Evolutionary conservation across 768 basidiomycete genomes (phyloP).

Genomic region (Termitomyces sp.): DNA sequence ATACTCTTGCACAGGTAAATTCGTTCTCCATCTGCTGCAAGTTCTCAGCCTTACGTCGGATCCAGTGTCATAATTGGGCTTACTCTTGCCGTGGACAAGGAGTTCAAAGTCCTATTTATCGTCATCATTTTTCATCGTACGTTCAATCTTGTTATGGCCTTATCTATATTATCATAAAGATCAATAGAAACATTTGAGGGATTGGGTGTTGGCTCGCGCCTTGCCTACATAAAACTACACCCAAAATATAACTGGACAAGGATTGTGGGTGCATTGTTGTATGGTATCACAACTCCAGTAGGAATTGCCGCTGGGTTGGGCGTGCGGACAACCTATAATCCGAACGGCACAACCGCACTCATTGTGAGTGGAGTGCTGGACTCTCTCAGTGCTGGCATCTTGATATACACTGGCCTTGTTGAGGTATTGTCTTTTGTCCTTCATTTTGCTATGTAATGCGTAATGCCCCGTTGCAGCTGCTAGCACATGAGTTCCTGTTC

Average conservation of each 20-base stretch:
- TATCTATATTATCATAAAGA: neutral
- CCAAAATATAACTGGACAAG: conserved; percentile 51
- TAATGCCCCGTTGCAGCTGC: conserved; percentile 37
- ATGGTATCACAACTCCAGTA: conserved; percentile 77
- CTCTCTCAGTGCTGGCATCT: conserved; percentile 78
- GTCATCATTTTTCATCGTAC: conserved; percentile 90
- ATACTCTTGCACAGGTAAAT: conserved; percentile 74
- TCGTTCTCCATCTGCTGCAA: neutral
- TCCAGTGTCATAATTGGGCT: conserved; percentile 77
- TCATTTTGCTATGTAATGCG: neutral
- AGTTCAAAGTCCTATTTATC: conserved; percentile 82
- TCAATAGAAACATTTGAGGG: conserved; percentile 86
- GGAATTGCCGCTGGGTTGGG: conserved; percentile 86
- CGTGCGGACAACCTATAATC: conserved; percentile 74
- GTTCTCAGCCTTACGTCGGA: neutral
- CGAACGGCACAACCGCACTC: conserved; percentile 63
- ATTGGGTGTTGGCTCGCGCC: conserved; percentile 86
- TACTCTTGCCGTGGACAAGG: conserved; percentile 78
- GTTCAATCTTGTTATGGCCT: conserved; percentile 21
- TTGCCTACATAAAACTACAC: conserved; percentile 70
- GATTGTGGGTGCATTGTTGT: conserved; percentile 52
- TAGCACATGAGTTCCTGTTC: conserved; percentile 94
- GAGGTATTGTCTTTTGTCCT: neutral
- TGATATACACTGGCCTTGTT: conserved; percentile 64
- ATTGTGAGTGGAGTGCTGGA: conserved; percentile 89